These are phyloP conservation scores for Eucalyptus polybractea DNA, from an alignment of 345 rosid species.

Conservation along the genomic window DNA sequence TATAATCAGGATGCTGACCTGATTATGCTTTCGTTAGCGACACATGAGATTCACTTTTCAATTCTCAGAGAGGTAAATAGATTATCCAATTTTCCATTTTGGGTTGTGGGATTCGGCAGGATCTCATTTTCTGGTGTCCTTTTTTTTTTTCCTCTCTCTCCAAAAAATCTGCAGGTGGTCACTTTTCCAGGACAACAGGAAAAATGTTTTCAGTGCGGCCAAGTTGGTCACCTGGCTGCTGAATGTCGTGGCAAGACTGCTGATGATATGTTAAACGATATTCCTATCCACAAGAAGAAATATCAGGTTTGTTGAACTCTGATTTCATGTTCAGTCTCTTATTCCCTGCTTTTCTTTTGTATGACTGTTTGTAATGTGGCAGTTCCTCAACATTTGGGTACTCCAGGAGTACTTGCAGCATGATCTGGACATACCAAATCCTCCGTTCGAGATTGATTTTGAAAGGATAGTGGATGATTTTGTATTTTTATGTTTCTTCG, in stretches of 20 bases:
- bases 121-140: not conserved
- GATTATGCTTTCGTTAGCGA: constrained; percentile 93
- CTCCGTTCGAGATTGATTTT: constrained; percentile 74
- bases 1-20: constrained; percentile 91
- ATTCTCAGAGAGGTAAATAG: constrained; percentile 80
- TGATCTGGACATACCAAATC: constrained; percentile 71
- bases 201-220: constrained; percentile 86
- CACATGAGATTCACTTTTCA: constrained; percentile 98
- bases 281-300: constrained; percentile 89
- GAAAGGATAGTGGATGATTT: constrained; percentile 94
- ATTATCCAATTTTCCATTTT: not conserved
- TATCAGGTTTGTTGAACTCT: constrained; percentile 57
- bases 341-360: not conserved
- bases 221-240: constrained; percentile 93
- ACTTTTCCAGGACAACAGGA: constrained; percentile 89
- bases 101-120: not conserved
- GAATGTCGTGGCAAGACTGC: constrained; percentile 66
- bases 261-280: constrained; percentile 42
- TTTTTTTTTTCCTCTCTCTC: not conserved
- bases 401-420: constrained; percentile 82
- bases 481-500: constrained; percentile 95
- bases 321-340: not conserved
- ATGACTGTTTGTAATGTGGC: constrained; percentile 1
- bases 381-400: constrained; percentile 95
- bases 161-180: constrained; percentile 41